Conservation (phyloP, 225 moss, liverwort and hornwort genomes). For the Asterella californica region DNA sequence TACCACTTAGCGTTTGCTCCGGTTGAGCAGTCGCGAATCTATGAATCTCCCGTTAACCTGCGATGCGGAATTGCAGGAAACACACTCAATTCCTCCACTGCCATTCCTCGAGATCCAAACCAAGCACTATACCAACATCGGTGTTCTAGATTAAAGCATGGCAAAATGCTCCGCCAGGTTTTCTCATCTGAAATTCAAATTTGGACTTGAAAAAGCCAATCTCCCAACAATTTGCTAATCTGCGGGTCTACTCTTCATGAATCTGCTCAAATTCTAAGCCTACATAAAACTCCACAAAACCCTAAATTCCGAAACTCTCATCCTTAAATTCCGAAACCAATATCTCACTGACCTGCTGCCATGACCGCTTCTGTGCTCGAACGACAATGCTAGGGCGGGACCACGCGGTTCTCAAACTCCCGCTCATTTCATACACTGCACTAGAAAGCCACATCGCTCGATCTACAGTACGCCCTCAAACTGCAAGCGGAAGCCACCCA, state of each 20-base stretch:
- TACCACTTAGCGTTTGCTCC: constrained; percentile 25
- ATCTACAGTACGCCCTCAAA: not conserved
- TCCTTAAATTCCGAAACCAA: not conserved
- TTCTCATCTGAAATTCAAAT: not conserved
- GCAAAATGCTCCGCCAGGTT: not conserved
- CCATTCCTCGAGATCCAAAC: not conserved
- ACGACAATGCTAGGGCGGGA: constrained; percentile 17
- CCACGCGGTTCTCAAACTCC: constrained; percentile 18
- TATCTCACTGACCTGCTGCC: constrained; percentile 19
- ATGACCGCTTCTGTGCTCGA: constrained; percentile 12
- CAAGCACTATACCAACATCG: too few relatives aligned
- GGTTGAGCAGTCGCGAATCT: constrained; percentile 31
- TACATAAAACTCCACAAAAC: constrained; percentile 2
- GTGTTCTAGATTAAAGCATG: not conserved
- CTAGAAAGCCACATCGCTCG: constrained; percentile 6
- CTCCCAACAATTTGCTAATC: not conserved
- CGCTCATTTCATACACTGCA: constrained; percentile 13
- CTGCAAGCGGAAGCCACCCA: not conserved
- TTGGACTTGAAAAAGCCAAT: not conserved
- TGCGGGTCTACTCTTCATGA: too few relatives aligned
- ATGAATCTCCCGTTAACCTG: constrained; percentile 28
- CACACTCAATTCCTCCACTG: not conserved
- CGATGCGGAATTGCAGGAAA: not conserved
- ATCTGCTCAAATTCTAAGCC: not conserved
- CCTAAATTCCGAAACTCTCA: constrained; percentile 1